Evolutionary conservation across 164 flowering plant genomes (phyloP).

Genomic region (grape (Vitis vinifera)): ASM3070453v1 NC_081808.1:1215001-1215500

Average conservation of each 20-base stretch:
- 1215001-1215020: conserved; percentile 22
- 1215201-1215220: background rate
- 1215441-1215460: background rate
- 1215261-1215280: background rate
- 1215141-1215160: conserved; percentile 3
- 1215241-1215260: too few species aligned
- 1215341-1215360: background rate
- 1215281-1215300: conserved; percentile 1
- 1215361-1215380: background rate
- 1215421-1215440: background rate
- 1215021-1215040: background rate
- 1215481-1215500: background rate
- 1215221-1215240: conserved; percentile 1
- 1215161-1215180: background rate
- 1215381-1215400: background rate
- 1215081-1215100: background rate
- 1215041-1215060: background rate
- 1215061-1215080: background rate
- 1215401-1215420: background rate
- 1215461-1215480: background rate
- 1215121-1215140: background rate
- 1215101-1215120: too few species aligned
- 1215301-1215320: background rate
- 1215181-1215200: background rate
- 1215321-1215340: background rate